Evolutionary conservation across 2,329 filamentous ascomycete species (phyloP), one percentile per base, ranked within the genome.

Genomic region (Pseudocercospora musae): DNA sequence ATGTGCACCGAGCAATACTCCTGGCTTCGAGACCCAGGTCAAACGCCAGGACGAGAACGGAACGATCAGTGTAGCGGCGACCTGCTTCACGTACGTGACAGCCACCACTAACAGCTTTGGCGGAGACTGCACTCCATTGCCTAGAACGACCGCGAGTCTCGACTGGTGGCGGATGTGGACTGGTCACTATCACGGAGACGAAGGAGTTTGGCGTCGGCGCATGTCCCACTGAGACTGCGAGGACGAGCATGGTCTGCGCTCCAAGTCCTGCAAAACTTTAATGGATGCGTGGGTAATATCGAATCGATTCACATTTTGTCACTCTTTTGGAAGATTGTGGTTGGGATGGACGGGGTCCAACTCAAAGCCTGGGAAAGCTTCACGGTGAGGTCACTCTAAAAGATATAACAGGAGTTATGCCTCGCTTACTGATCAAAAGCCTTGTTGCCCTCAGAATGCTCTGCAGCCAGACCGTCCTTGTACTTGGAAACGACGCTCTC

Each of bases 401-500:
- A 25, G 4, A 52, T 21, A 9, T 4, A 25, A n/a, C 25, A 25
- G 13, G 7, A 7, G 4, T 23, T 25, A 9, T 46, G 23, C 44
- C 10, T 52, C 13, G 7, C 2, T 31, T 29, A 52, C 25, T 37
- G 31, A 10, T 54, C 52, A 23, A 54, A 54, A 18, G 52, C 52
- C 31, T 54, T 54, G 52, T 54, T 54, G 52, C 31, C 29, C 59
- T 69, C 66, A 10, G 62, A 57, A 42, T 65, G 62, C 46, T 66
- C 44, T 18, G 64, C 62, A 15, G 57, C 63, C 52, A 66, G 25
- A 2, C 52, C 58, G 10, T 66, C 60, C 53, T 69, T 70, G 56
- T 67, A 64, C 44, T 63, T 61, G 40, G 63, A 54, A 31, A 71
- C 33, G 33, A 70, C 62, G 25, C 67, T 69, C 11, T 61, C 70